Conservation (phyloP, 768 basidiomycete genomes). For the Auricularia auricula-judae region DNA sequence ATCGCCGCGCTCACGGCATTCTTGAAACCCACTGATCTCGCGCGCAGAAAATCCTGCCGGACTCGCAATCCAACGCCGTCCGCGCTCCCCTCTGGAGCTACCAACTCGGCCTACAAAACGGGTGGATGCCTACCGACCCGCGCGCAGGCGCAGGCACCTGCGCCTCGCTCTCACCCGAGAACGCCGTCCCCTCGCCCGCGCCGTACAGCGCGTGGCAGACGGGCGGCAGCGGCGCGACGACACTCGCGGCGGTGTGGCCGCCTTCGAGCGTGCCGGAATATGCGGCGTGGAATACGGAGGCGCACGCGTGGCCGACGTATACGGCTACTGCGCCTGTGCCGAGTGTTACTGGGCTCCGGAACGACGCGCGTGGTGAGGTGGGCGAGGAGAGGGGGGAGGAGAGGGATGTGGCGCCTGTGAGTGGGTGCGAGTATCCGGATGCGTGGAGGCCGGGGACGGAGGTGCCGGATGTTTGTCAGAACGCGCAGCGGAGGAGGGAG, state of each 20-base stretch:
- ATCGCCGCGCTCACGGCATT: too few relatives aligned
- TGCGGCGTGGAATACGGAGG: constrained; percentile 39
- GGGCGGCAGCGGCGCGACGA: constrained; percentile 63
- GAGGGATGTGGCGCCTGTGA: constrained; percentile 44
- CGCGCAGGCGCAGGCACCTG: constrained; percentile 68
- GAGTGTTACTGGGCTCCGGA: constrained; percentile 54
- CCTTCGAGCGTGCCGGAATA: constrained; percentile 34
- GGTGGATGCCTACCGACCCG: constrained; percentile 91
- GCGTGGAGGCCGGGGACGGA: constrained; percentile 43
- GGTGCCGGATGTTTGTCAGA: neutral
- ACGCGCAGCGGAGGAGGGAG: too few relatives aligned
- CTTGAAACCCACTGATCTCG: constrained; percentile 13
- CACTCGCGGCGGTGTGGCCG: constrained; percentile 46
- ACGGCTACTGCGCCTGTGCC: constrained; percentile 56
- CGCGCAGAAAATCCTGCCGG: constrained; percentile 64
- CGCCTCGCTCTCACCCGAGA: constrained; percentile 24
- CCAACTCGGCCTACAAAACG: constrained; percentile 76
- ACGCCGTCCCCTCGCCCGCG: constrained; percentile 41
- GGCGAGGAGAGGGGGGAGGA: constrained; percentile 81
- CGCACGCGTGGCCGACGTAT: constrained; percentile 43
- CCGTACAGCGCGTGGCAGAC: constrained; percentile 59
- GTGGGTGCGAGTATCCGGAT: constrained; percentile 73
- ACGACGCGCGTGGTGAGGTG: neutral
- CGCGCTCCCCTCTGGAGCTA: constrained; percentile 90
- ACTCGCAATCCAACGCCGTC: constrained; percentile 48